phyloP scores from a whole-genome alignment of 495 filamentous ascomycete genomes.

The Penicillium cataractarum region DNA sequence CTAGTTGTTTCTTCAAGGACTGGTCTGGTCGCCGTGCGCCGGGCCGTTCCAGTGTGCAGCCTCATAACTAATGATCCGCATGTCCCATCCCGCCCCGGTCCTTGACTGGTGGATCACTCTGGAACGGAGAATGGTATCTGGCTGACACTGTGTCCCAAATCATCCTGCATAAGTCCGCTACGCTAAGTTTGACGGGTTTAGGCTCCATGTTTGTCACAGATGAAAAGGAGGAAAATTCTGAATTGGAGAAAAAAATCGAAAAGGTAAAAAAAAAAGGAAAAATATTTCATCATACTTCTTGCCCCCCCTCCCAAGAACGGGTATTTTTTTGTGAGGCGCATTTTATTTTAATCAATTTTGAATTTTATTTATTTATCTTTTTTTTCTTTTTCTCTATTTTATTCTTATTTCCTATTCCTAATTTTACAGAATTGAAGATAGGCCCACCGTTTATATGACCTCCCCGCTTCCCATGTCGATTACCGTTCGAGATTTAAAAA shows the following conservation, averaged over 20 bases:
- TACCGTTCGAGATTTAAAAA: constrained; percentile 31
- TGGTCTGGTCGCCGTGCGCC: constrained; percentile 50
- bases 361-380: constrained; percentile 1
- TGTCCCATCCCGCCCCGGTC: constrained; percentile 39
- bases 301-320: constrained; percentile 23
- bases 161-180: constrained; percentile 46
- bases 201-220: constrained; percentile 44
- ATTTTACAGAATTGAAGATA: constrained; percentile 22
- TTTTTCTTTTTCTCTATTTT: constrained; percentile 6
- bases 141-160: constrained; percentile 44
- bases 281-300: constrained; percentile 6
- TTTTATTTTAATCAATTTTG: neutral
- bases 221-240: constrained; percentile 7
- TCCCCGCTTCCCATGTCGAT: constrained; percentile 46
- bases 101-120: constrained; percentile 41
- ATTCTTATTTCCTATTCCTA: constrained; percentile 5
- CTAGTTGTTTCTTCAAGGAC: constrained; percentile 49
- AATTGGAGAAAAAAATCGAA: constrained; percentile 18
- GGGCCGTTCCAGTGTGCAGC: constrained; percentile 58
- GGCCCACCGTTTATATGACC: constrained; percentile 48
- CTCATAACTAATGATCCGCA: constrained; percentile 54
- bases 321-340: constrained; percentile 17
- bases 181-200: constrained; percentile 44
- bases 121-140: constrained; percentile 34
- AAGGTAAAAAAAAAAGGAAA: constrained; percentile 16